Evolutionary conservation across 139 green algal genomes (phyloP).

Genomic region (Yamagishiella unicocca): DNA sequence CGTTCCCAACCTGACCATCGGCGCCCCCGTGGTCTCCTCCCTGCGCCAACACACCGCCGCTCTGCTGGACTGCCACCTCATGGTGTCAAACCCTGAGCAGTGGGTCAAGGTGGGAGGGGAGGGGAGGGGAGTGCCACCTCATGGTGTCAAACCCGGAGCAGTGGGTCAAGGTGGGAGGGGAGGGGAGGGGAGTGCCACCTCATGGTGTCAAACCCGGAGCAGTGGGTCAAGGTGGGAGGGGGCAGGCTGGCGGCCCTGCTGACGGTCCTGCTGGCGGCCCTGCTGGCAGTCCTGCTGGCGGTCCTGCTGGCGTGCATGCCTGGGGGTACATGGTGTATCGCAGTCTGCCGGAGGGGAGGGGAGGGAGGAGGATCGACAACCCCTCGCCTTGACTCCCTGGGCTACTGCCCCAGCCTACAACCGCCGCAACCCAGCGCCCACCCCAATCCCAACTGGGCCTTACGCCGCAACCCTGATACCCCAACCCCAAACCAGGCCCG

Average conservation of each 20-base stretch:
- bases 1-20: slow-evolving; percentile 96
- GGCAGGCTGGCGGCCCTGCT: not conserved
- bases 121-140: slow-evolving; percentile 84
- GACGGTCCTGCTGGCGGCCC: no score
- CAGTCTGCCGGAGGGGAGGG: no score
- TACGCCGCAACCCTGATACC: no score
- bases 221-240: slow-evolving; percentile 76
- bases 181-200: slow-evolving; percentile 84
- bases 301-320: not conserved
- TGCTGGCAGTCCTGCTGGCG: no score
- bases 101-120: slow-evolving; percentile 73
- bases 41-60: slow-evolving; percentile 84
- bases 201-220: slow-evolving; percentile 71
- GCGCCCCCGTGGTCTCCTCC: slow-evolving; percentile 85
- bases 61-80: slow-evolving; percentile 94
- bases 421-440: no score
- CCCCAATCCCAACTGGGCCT: no score
- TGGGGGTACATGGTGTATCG: no score
- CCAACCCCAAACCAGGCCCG: no score
- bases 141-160: slow-evolving; percentile 75
- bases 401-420: no score
- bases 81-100: slow-evolving; percentile 72
- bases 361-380: no score
- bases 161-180: slow-evolving; percentile 73
- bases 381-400: no score